A percentile compares a stretch with the other conserved stretches of the same genome.
Evolutionary conservation across 306 rosid genomes (phyloP).

Genomic region (Glycine latifolia): DNA sequence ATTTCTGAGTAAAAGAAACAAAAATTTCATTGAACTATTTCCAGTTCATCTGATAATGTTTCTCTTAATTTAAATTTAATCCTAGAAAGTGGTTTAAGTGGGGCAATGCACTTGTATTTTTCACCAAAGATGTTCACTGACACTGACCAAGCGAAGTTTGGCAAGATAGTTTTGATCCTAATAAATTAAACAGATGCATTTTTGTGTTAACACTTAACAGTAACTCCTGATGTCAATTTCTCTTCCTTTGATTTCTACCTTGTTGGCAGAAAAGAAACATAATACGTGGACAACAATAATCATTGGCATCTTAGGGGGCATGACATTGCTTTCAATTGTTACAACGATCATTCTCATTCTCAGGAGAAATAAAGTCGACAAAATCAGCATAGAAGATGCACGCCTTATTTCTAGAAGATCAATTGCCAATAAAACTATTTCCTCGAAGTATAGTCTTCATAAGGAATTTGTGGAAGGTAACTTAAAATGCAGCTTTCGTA

Average conservation of each 20-base stretch:
- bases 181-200: slow-evolving; percentile 11
- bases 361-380: slow-evolving; percentile 41
- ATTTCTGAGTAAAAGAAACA: no score
- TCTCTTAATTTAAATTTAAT: neutral
- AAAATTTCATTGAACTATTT: no score
- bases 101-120: no score
- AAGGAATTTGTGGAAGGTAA: slow-evolving; percentile 60
- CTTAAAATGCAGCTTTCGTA: slow-evolving; percentile 5
- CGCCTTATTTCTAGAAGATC: slow-evolving; percentile 45
- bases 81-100: neutral
- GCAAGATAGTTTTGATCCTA: neutral
- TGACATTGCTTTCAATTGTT: slow-evolving; percentile 52
- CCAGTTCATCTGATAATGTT: neutral
- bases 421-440: slow-evolving; percentile 39
- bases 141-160: slow-evolving; percentile 4
- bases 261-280: slow-evolving; percentile 47
- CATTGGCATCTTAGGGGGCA: slow-evolving; percentile 47
- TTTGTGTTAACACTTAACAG: neutral
- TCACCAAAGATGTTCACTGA: no score
- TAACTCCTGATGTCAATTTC: slow-evolving; percentile 22
- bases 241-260: slow-evolving; percentile 11
- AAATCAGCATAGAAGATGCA: slow-evolving; percentile 45
- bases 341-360: slow-evolving; percentile 46
- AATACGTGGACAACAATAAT: slow-evolving; percentile 41
- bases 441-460: slow-evolving; percentile 40